Evolutionary conservation across 2,329 filamentous ascomycete genomes (phyloP).

Genomic region (Aspergillus ustus): DNA sequence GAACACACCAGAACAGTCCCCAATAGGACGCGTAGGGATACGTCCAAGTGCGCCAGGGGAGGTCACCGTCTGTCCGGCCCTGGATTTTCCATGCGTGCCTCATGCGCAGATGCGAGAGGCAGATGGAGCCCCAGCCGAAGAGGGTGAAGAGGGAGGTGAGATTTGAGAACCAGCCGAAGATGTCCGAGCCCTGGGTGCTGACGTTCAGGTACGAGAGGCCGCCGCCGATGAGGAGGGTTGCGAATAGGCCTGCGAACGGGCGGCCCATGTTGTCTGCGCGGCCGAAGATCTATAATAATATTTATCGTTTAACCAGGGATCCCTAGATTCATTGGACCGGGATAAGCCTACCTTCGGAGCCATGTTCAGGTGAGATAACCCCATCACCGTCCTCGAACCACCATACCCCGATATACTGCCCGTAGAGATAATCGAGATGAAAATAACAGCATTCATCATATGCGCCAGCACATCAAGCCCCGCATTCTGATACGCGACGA

Average conservation of each 20-base stretch:
- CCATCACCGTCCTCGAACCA: constrained; percentile 50
- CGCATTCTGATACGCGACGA: constrained; percentile 48
- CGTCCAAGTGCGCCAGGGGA: constrained; percentile 50
- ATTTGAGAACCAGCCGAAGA: constrained; percentile 55
- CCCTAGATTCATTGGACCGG: neutral
- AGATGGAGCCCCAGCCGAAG: constrained; percentile 52
- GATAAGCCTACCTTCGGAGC: constrained; percentile 39
- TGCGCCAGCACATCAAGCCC: constrained; percentile 48
- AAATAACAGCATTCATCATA: constrained; percentile 56
- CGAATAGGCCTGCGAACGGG: constrained; percentile 58
- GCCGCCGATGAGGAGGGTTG: constrained; percentile 71
- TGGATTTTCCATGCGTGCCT: constrained; percentile 47
- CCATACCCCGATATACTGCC: constrained; percentile 51
- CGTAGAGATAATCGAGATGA: constrained; percentile 52
- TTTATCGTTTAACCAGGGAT: neutral
- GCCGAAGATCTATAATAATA: constrained; percentile 30
- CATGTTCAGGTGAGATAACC: constrained; percentile 49
- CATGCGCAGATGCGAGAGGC: constrained; percentile 50
- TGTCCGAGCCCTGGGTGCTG: constrained; percentile 43
- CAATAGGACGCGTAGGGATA: constrained; percentile 50
- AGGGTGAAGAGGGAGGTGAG: constrained; percentile 52
- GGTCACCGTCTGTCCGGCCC: constrained; percentile 39
- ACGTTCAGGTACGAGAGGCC: constrained; percentile 52
- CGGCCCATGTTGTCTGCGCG: constrained; percentile 42
- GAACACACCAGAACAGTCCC: constrained; percentile 49